Percentiles rank a stretch among this genome's conserved stretches.
These are phyloP conservation scores for Aspergillus hortae DNA, from an alignment of 2,329 filamentous ascomycete genomes.

Conservation along the genomic window DNA sequence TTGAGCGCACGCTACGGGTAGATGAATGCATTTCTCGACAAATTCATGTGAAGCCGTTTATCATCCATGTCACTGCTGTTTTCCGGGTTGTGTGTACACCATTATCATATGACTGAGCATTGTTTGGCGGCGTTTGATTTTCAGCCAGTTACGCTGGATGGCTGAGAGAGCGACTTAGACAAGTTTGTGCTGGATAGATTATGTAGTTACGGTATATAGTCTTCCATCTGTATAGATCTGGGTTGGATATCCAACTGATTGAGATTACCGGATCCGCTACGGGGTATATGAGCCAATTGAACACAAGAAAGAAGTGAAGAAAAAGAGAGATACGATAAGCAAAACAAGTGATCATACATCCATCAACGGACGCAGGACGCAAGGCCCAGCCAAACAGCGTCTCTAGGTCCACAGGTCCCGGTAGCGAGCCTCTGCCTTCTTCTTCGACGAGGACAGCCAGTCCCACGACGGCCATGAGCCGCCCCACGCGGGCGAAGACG, in stretches of 20 bases:
- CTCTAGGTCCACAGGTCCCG: background rate
- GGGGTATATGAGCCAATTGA: background rate
- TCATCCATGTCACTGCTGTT: background rate
- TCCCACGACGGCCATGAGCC: background rate
- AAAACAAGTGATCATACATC: too few relatives aligned
- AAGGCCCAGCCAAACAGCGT: background rate
- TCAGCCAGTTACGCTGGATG: background rate
- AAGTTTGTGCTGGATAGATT: too few relatives aligned
- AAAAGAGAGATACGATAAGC: too few relatives aligned
- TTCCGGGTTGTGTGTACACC: background rate
- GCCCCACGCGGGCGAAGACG: background rate
- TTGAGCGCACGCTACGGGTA: slow-evolving; percentile 45
- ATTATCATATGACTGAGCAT: background rate
- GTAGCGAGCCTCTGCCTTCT: background rate
- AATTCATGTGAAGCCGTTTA: too few relatives aligned
- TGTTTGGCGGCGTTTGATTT: background rate
- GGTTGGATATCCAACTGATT: background rate
- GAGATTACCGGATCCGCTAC: background rate
- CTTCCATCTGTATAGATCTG: background rate
- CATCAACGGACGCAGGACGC: too few relatives aligned
- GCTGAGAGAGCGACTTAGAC: too few relatives aligned
- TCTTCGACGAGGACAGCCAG: background rate
- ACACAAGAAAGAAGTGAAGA: background rate
- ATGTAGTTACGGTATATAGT: too few relatives aligned
- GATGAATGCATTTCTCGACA: too few relatives aligned